These are phyloP conservation scores for Rhodocollybia butyracea DNA, from an alignment of 768 basidiomycete species.

Conservation along the genomic window DNA sequence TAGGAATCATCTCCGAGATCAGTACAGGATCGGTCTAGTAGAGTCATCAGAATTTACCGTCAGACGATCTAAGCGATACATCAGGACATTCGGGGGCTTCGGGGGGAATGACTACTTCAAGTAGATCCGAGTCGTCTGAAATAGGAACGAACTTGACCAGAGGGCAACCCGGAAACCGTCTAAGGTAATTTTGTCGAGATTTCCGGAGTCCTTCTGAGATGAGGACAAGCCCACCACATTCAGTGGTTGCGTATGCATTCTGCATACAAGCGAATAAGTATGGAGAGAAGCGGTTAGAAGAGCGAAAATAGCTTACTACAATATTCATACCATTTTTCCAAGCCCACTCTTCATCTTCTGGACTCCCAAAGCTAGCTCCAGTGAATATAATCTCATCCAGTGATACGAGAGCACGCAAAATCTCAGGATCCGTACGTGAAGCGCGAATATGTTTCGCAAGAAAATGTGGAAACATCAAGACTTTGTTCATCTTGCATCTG, in stretches of 20 bases:
- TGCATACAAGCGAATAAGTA: background rate
- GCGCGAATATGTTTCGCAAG: no score
- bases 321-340: constrained; percentile 60
- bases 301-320: constrained; percentile 54
- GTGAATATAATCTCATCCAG: constrained; percentile 66
- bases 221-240: background rate
- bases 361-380: constrained; percentile 62
- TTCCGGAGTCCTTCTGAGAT: background rate
- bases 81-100: constrained; percentile 14
- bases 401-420: constrained; percentile 50
- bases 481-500: no score
- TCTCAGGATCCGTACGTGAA: no score
- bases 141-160: no score
- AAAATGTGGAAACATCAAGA: no score
- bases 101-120: background rate
- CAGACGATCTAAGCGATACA: no score
- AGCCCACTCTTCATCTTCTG: no score
- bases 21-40: no score
- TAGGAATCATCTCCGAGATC: no score
- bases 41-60: no score
- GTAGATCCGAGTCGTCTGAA: background rate
- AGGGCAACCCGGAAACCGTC: no score
- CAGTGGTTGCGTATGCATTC: background rate
- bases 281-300: no score
- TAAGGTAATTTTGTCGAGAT: background rate